Conservation (phyloP, 192 early-diverging fungal species). For the Gorgonomyces haynaldii region DNA sequence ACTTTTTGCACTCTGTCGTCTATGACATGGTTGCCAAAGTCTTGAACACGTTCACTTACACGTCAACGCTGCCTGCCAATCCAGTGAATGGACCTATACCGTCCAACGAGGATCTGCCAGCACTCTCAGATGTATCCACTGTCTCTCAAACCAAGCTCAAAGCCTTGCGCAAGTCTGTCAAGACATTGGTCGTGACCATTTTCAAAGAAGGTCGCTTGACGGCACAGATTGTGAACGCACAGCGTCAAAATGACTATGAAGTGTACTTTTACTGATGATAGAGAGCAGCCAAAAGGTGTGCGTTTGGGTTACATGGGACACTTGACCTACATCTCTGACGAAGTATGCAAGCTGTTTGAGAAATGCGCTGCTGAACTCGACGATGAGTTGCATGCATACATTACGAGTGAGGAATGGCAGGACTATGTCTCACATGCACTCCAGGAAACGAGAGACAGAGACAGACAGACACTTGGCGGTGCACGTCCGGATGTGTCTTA, state of each 20-base stretch:
- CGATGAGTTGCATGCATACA: slow-evolving; percentile 27
- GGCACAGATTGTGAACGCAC: slow-evolving; percentile 70
- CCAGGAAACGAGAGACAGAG: slow-evolving; percentile 41
- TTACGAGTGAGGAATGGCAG: slow-evolving; percentile 38
- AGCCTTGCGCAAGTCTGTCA: slow-evolving; percentile 28
- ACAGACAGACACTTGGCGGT: slow-evolving; percentile 43
- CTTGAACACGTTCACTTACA: slow-evolving; percentile 8
- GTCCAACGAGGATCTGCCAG: not conserved
- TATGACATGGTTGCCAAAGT: slow-evolving; percentile 96
- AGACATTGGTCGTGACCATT: slow-evolving; percentile 42
- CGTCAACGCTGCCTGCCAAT: slow-evolving; percentile 20
- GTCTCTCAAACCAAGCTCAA: slow-evolving; percentile 26
- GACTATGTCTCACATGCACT: slow-evolving; percentile 34
- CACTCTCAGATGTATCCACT: not conserved
- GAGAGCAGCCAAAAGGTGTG: slow-evolving; percentile 73
- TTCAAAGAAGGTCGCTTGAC: slow-evolving; percentile 82
- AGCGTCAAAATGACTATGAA: slow-evolving; percentile 69
- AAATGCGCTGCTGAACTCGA: slow-evolving; percentile 41
- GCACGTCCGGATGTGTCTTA: slow-evolving; percentile 25
- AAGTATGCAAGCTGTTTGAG: slow-evolving; percentile 82
- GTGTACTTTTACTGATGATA: slow-evolving; percentile 45
- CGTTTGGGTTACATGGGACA: slow-evolving; percentile 98
- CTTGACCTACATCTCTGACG: slow-evolving; percentile 92
- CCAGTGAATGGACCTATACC: not conserved
- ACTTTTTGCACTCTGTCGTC: slow-evolving; percentile 96